phyloP scores from a whole-genome alignment of 371 early-diverging fungal genomes.

The Phascolomyces articulosus region DNA sequence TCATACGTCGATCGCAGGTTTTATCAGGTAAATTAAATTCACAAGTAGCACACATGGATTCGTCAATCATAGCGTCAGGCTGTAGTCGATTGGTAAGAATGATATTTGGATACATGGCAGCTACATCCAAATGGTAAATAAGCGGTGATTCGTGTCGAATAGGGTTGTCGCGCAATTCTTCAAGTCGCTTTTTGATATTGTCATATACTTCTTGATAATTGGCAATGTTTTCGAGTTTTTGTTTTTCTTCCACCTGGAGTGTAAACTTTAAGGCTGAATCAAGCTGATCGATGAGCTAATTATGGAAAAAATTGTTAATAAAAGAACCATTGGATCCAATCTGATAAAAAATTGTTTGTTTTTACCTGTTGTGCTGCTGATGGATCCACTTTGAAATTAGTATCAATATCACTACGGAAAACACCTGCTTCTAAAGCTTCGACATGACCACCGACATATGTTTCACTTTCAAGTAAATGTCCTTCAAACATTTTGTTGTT shows the following conservation, averaged over 20 bases:
- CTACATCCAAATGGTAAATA: conserved; percentile 99
- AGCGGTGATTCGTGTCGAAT: conserved; percentile 81
- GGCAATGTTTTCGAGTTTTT: conserved; percentile 65
- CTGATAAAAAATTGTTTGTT: too few species aligned
- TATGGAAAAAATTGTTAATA: too few species aligned
- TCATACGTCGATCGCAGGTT: conserved; percentile 94
- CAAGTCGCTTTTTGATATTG: conserved; percentile 49
- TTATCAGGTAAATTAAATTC: conserved; percentile 92
- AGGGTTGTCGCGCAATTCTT: conserved; percentile 74
- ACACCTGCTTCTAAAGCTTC: conserved; percentile 99
- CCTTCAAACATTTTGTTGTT: conserved; percentile 86
- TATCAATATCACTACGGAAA: conserved; percentile 95
- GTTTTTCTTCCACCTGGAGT: conserved; percentile 82
- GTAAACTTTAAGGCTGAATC: conserved; percentile 93
- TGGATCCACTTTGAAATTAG: conserved; percentile 84
- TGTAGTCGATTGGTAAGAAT: conserved; percentile 99
- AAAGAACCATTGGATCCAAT: too few species aligned
- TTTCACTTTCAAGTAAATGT: conserved; percentile 93
- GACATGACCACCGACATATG: conserved; percentile 99
- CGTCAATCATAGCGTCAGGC: conserved; percentile 96
- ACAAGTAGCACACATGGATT: conserved; percentile 93
- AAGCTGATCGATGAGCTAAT: conserved; percentile 89
- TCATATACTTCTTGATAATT: conserved; percentile 79
- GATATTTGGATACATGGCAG: conserved; percentile 99
- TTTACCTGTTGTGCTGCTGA: conserved; percentile 76